Evolutionary conservation across 2,329 filamentous ascomycete species (phyloP).

Genomic region (Xylariaceae sp.): DNA sequence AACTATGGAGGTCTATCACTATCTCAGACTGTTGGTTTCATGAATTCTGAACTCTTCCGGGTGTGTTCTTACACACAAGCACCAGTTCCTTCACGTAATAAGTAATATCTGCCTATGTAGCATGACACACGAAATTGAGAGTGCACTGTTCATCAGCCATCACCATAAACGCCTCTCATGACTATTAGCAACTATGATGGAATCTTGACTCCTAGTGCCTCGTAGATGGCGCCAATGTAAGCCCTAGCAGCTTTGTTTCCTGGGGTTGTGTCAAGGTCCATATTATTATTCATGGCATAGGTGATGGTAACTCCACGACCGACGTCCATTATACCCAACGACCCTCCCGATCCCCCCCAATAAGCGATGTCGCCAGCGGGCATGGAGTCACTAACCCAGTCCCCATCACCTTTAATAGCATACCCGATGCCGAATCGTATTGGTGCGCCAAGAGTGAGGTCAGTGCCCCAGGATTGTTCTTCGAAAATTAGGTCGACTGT

Average conservation of each 20-base stretch:
- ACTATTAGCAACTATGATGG: not conserved
- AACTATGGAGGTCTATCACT: too few species aligned
- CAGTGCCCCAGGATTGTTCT: constrained; percentile 40
- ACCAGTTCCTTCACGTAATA: too few species aligned
- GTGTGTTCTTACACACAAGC: too few species aligned
- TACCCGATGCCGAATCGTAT: constrained; percentile 43
- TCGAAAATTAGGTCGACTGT: constrained; percentile 44
- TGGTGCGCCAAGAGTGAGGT: constrained; percentile 36
- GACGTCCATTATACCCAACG: constrained; percentile 26
- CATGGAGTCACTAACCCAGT: constrained; percentile 27
- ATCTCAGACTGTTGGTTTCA: too few species aligned
- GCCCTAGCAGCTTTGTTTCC: constrained; percentile 21
- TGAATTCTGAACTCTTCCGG: too few species aligned
- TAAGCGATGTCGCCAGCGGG: constrained; percentile 32
- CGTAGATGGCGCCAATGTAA: constrained; percentile 23
- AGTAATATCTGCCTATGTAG: too few species aligned
- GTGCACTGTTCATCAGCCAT: too few species aligned
- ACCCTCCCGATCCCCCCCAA: constrained; percentile 27
- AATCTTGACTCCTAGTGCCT: constrained; percentile 22
- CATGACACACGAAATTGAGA: too few species aligned
- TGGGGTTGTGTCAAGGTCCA: constrained; percentile 11
- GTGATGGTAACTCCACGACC: constrained; percentile 24
- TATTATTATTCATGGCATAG: constrained; percentile 25
- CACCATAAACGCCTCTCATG: too few species aligned
- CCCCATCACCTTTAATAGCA: constrained; percentile 33